Base-by-base conservation (phyloP, 768 basidiomycete species). In the Hysterangium stoloniferum region DNA sequence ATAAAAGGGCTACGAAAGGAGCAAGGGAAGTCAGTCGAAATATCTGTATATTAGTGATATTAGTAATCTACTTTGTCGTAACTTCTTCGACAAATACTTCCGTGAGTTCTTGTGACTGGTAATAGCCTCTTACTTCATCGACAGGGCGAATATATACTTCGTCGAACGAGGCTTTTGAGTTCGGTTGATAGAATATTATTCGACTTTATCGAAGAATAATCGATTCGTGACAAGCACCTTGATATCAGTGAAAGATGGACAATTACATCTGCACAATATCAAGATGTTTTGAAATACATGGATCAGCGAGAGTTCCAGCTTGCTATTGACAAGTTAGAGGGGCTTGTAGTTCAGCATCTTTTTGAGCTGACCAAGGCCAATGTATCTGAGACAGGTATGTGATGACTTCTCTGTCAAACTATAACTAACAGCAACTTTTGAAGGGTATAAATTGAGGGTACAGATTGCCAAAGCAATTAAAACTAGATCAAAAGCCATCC, bases 381-480 rank as follows among this genome's bases (percentile, higher is more conserved):
- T 12, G 35, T 63, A 40, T 55, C 53, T 7, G 59, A 57, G 15
- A 56, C 55, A 1, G 57, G 64, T 63, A 48, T 13, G 54, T 34
- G 9, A 25, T 36, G 17, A 29, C 19, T 17, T 51, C 19, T 25
- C 17, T 45, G 17, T 35, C 20, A 22, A 8, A n/a, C 24, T 5
- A 34, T 29, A 46, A 29, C 12, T 9, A 28, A 44, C 36, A 34
- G 17, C 33, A 9, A 34, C 17, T 9, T 34, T 9, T 17, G 17
- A 9, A 71, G 70, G 65, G 0, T 71, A 71, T 49, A 64, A 64
- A 34, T 52, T 66, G 48, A 58, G 61, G 2, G 57, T 59, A 11
- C 57, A 66, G 45, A 68, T 71, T 17, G 64, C 62, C 0, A 65
- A 69, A 51, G 64, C 65, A 2, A 50, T 70, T 1, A 58, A 65